Conservation (phyloP, 1,284 basidiomycete species). For the Leccinum pachyderme region DNA sequence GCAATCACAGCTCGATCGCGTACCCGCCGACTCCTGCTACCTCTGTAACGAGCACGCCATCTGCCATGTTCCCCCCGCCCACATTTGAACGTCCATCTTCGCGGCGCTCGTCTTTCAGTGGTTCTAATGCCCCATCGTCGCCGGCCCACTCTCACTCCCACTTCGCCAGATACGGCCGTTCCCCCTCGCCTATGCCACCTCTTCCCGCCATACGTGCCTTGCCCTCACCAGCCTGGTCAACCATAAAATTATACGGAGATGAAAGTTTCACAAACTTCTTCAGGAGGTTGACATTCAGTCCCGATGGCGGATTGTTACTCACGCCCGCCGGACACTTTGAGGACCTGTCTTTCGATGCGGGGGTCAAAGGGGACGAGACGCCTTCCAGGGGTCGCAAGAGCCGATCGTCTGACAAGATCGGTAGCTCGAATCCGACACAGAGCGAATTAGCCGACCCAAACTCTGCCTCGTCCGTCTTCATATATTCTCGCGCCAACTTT, state of each 20-base stretch:
- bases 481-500: conserved; percentile 95
- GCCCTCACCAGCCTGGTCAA: conserved; percentile 47
- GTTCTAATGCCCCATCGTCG: conserved; percentile 73
- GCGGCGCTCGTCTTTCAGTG: conserved; percentile 85
- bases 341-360: conserved; percentile 63
- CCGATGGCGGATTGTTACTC: conserved; percentile 89
- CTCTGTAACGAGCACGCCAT: conserved; percentile 56
- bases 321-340: conserved; percentile 98
- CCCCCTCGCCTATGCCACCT: conserved; percentile 89
- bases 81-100: conserved; percentile 66
- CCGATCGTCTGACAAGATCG: conserved; percentile 42
- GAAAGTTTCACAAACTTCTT: conserved; percentile 97
- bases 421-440: conserved; percentile 17
- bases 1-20: conserved; percentile 34
- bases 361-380: conserved; percentile 39
- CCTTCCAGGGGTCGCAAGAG: conserved; percentile 55
- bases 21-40: conserved; percentile 61
- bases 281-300: conserved; percentile 89
- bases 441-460: conserved; percentile 31
- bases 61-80: conserved; percentile 74
- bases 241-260: conserved; percentile 85
- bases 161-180: conserved; percentile 66
- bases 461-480: conserved; percentile 76
- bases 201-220: conserved; percentile 80
- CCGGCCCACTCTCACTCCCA: conserved; percentile 45